A percentile compares a stretch with the other conserved stretches of the same genome.
Conservation (phyloP, 179 eudicot species). For the Spergularia azorica region DNA sequence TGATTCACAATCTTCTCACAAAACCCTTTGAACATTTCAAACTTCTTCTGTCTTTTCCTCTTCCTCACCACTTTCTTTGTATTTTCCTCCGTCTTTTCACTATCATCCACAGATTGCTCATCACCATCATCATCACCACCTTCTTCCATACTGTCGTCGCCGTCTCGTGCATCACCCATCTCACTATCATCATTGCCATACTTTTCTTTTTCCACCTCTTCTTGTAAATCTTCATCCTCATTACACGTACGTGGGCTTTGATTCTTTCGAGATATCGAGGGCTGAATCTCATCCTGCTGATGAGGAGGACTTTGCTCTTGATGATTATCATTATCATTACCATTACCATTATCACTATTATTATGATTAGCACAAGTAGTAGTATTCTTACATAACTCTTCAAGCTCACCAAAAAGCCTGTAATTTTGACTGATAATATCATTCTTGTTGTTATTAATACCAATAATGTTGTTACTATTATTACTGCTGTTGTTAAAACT, state of each 20-base stretch:
- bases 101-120: constrained; percentile 26
- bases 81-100: constrained; percentile 35
- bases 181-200: constrained; percentile 3
- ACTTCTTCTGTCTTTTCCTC: constrained; percentile 47
- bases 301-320: constrained; percentile 10
- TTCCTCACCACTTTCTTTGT: constrained; percentile 38
- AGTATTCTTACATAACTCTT: constrained; percentile 50
- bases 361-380: constrained; percentile 20
- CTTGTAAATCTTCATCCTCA: constrained; percentile 15
- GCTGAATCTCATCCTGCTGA: background rate
- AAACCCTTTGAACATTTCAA: constrained; percentile 63
- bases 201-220: constrained; percentile 17
- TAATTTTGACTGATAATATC: constrained; percentile 33
- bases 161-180: constrained; percentile 5
- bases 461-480: constrained; percentile 17
- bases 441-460: constrained; percentile 12
- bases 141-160: background rate
- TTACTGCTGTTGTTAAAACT: constrained; percentile 42
- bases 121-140: constrained; percentile 20
- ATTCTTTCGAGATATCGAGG: constrained; percentile 16
- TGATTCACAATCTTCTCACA: constrained; percentile 64
- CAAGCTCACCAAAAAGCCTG: constrained; percentile 73
- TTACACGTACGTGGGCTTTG: background rate
- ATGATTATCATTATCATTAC: background rate
- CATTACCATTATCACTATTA: constrained; percentile 15